These are phyloP conservation scores for Pyricularia pennisetigena DNA, from an alignment of 2,329 filamentous ascomycete species.

Conservation along the genomic window DNA sequence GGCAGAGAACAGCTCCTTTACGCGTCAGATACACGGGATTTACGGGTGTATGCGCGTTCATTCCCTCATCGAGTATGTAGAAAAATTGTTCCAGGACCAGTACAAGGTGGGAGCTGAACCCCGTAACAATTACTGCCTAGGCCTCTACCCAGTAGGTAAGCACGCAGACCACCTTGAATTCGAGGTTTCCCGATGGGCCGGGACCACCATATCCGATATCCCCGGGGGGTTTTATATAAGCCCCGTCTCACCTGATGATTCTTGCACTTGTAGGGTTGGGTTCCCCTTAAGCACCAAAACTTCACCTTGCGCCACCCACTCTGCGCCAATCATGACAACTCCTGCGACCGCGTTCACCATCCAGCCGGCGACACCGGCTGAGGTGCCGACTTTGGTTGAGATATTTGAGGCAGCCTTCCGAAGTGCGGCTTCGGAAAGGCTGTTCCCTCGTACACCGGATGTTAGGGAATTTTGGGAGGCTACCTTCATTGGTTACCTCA, in stretches of 20 bases:
- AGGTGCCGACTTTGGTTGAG: background rate
- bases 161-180: background rate
- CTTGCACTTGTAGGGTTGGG: background rate
- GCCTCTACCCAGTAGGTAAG: background rate
- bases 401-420: background rate
- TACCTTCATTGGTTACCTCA: background rate
- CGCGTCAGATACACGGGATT: too few species aligned
- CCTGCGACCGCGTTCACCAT: background rate
- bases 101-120: too few species aligned
- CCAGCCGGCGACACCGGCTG: background rate
- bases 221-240: background rate
- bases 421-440: background rate
- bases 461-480: background rate
- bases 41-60: too few species aligned
- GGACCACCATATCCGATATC: background rate
- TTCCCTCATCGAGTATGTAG: too few species aligned
- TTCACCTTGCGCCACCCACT: background rate
- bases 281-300: background rate
- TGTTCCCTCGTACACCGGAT: background rate
- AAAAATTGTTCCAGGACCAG: too few species aligned
- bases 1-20: too few species aligned
- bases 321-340: background rate
- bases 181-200: background rate
- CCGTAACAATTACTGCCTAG: too few species aligned
- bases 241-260: background rate